phyloP scores from a whole-genome alignment of 768 basidiomycete genomes.

The Mrakia frigida region DNA sequence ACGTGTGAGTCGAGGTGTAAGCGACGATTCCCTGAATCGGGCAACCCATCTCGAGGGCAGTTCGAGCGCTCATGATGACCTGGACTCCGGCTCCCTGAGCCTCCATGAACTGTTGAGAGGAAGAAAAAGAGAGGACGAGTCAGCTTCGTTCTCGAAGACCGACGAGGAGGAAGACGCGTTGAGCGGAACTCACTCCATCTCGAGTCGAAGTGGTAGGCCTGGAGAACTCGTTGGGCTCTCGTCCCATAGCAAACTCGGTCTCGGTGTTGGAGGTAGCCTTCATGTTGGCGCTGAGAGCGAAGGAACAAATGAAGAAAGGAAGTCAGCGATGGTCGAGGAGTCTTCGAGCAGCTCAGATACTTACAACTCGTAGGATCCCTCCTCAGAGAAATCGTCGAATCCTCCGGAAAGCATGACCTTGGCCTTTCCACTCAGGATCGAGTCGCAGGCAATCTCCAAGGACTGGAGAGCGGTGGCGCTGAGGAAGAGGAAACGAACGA shows the following conservation, averaged over 20 bases:
- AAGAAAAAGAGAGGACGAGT: neutral
- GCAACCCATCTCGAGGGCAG: conserved; percentile 86
- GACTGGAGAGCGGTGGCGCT: conserved; percentile 97
- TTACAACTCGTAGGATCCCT: conserved; percentile 33
- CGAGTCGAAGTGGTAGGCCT: conserved; percentile 94
- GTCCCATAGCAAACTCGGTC: conserved; percentile 97
- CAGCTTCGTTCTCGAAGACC: no score
- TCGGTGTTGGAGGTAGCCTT: conserved; percentile 97
- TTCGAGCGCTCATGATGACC: conserved; percentile 93
- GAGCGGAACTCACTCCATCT: conserved; percentile 53
- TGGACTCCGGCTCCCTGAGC: conserved; percentile 94
- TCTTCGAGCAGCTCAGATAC: neutral
- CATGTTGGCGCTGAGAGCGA: conserved; percentile 70
- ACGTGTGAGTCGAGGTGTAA: conserved; percentile 95
- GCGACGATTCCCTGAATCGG: conserved; percentile 90
- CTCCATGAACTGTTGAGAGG: conserved; percentile 77
- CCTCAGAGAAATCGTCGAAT: conserved; percentile 91
- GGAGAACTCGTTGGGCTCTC: conserved; percentile 98
- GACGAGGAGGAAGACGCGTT: neutral
- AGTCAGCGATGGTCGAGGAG: neutral
- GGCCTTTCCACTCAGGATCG: conserved; percentile 88
- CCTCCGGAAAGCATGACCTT: conserved; percentile 99
- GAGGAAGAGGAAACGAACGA: conserved; percentile 27
- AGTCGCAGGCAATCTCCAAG: conserved; percentile 95
- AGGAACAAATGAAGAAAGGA: neutral